These are phyloP conservation scores for Colletotrichum tabaci DNA, from an alignment of 2,329 filamentous ascomycete genomes.

Conservation along the genomic window DNA sequence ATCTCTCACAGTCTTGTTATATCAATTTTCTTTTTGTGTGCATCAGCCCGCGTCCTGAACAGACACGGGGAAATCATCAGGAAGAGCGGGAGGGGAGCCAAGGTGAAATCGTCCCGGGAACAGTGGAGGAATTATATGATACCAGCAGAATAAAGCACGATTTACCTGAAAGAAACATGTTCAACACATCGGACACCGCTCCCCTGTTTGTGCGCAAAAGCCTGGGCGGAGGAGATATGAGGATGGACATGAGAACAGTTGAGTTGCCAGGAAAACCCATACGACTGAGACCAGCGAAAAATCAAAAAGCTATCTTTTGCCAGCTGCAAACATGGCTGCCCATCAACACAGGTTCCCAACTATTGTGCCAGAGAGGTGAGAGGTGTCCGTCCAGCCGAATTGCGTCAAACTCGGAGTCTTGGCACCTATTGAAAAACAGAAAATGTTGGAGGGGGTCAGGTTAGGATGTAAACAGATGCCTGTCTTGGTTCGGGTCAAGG, in stretches of 20 bases:
- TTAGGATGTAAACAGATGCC: not conserved
- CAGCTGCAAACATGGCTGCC: slow-evolving; percentile 10
- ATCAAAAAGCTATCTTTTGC: slow-evolving; percentile 19
- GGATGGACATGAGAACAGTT: not conserved
- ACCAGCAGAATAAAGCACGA: slow-evolving; percentile 40
- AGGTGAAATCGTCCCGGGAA: slow-evolving; percentile 21
- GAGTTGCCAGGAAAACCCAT: not conserved
- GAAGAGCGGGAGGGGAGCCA: not conserved
- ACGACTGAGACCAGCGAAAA: slow-evolving; percentile 24
- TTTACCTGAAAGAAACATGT: slow-evolving; percentile 22
- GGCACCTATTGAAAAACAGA: not conserved
- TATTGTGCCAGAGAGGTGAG: slow-evolving; percentile 1
- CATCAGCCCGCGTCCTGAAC: slow-evolving; percentile 11
- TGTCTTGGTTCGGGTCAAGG: not conserved
- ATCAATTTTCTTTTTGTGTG: slow-evolving; percentile 12
- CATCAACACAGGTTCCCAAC: not conserved
- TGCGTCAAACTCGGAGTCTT: not conserved
- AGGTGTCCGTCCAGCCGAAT: slow-evolving; percentile 1
- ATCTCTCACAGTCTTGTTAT: slow-evolving; percentile 18
- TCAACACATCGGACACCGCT: slow-evolving; percentile 14
- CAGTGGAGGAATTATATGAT: slow-evolving; percentile 30
- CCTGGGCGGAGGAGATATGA: not conserved
- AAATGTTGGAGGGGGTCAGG: not conserved
- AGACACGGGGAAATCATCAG: not conserved
- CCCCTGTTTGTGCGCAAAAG: not conserved